Conservation (phyloP, 192 early-diverging fungal species). For the Coemansia sp. region DNA sequence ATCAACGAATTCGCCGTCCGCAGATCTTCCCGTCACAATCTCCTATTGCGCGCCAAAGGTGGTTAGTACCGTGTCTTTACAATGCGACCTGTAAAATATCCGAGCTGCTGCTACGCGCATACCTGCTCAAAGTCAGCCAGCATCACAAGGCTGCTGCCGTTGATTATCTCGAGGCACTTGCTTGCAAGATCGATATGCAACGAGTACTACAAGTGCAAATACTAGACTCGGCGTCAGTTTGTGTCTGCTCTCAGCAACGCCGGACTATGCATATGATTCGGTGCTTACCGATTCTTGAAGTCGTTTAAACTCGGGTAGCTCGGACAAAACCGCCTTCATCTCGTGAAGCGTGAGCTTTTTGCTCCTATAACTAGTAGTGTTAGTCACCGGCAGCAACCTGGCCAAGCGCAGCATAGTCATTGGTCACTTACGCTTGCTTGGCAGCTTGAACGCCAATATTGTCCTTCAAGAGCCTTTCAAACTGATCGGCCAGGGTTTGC, state of each 20-base stretch:
- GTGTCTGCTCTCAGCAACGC: neutral
- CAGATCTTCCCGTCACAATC: conserved; percentile 15
- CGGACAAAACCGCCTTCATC: conserved; percentile 37
- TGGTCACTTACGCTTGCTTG: conserved; percentile 20
- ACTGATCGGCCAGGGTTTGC: conserved; percentile 23
- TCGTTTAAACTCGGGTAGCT: conserved; percentile 49
- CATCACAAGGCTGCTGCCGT: conserved; percentile 16
- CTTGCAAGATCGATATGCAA: conserved; percentile 50
- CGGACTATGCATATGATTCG: neutral
- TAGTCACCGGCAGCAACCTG: neutral
- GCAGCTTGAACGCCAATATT: conserved; percentile 22
- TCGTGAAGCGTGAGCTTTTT: conserved; percentile 29
- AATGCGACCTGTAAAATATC: too few species aligned
- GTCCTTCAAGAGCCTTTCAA: conserved; percentile 28
- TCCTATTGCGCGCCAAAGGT: conserved; percentile 17
- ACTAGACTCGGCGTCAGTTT: neutral
- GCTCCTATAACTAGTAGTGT: conserved; percentile 12
- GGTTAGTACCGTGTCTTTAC: too few species aligned
- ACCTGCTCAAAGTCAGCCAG: conserved; percentile 52
- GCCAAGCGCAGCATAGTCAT: neutral
- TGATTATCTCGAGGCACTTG: conserved; percentile 41
- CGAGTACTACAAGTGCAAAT: conserved; percentile 30
- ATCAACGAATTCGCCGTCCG: conserved; percentile 6
- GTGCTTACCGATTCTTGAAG: conserved; percentile 44
- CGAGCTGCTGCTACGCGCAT: too few species aligned